Percentiles rank a stretch among this genome's conserved stretches.
These are phyloP conservation scores for Cercospora janseana DNA, from an alignment of 2,329 filamentous ascomycete genomes.

Conservation along the genomic window DNA sequence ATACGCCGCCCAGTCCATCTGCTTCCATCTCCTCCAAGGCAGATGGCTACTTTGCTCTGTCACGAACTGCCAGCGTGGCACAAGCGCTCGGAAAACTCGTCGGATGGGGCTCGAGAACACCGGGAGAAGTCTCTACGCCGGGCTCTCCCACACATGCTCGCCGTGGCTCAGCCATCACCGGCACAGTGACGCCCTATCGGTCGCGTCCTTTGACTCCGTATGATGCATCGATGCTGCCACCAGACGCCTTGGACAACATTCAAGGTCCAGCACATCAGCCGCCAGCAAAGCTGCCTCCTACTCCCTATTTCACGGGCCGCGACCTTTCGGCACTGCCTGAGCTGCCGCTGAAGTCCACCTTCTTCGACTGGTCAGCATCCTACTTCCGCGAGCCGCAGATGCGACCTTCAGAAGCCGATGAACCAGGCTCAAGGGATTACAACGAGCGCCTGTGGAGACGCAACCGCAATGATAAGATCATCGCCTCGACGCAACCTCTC, in stretches of 20 bases:
- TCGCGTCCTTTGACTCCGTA: conserved; percentile 43
- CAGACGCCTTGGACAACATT: conserved; percentile 67
- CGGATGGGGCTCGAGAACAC: conserved; percentile 35
- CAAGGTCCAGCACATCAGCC: conserved; percentile 59
- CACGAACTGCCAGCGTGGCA: conserved; percentile 63
- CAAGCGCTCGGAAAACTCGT: conserved; percentile 64
- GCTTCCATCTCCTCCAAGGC: conserved; percentile 49
- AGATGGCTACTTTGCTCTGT: conserved; percentile 62
- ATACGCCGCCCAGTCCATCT: conserved; percentile 44
- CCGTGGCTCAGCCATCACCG: conserved; percentile 27
- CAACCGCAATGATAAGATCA: conserved; percentile 86
- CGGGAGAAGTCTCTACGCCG: conserved; percentile 27
- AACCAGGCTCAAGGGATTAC: conserved; percentile 93
- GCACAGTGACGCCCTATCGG: conserved; percentile 35
- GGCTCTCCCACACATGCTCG: conserved; percentile 31
- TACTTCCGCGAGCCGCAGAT: conserved; percentile 99
- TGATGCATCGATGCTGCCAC: conserved; percentile 52
- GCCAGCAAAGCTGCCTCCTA: conserved; percentile 73
- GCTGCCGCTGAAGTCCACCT: conserved; percentile 77
- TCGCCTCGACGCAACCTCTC: conserved; percentile 87
- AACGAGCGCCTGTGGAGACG: conserved; percentile 92
- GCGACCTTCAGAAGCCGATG: conserved; percentile 92
- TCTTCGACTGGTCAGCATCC: conserved; percentile 91
- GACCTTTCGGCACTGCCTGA: conserved; percentile 58
- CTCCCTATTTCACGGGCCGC: conserved; percentile 68